Conservation (phyloP, 345 rosid genomes). For the Aquilaria sinensis region DNA sequence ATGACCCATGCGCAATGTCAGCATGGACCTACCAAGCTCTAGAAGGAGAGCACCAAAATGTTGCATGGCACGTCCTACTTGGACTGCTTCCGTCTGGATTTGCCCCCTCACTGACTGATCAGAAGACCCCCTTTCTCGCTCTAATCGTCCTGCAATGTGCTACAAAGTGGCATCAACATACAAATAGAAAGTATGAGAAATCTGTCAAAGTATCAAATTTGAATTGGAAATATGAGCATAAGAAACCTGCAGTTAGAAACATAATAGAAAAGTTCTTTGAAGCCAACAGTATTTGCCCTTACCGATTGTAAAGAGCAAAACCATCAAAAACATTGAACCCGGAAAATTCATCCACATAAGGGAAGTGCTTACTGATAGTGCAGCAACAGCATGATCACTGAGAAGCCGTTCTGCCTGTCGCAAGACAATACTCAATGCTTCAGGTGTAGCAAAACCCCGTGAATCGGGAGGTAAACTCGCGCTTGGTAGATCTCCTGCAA, state of each 20-base stretch:
- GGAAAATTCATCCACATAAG: too few relatives aligned
- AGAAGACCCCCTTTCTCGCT: constrained; percentile 60
- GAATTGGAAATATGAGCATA: too few relatives aligned
- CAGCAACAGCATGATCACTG: constrained; percentile 38
- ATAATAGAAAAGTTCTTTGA: too few relatives aligned
- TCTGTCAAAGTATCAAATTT: constrained; percentile 1
- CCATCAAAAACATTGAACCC: too few relatives aligned
- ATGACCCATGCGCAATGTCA: constrained; percentile 75
- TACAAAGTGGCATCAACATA: constrained; percentile 57
- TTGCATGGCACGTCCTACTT: constrained; percentile 74
- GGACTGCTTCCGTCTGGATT: constrained; percentile 72
- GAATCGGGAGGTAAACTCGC: constrained; percentile 42
- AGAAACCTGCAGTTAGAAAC: too few relatives aligned
- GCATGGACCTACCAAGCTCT: constrained; percentile 90
- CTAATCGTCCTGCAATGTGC: constrained; percentile 84
- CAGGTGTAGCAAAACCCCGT: constrained; percentile 55
- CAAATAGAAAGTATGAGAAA: constrained; percentile 40
- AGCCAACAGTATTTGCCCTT: too few relatives aligned
- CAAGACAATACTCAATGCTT: constrained; percentile 56
- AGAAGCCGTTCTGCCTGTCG: constrained; percentile 64
- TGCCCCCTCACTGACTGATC: constrained; percentile 57
- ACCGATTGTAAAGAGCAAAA: too few relatives aligned
- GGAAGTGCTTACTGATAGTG: constrained; percentile 54
- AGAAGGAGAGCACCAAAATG: constrained; percentile 83
- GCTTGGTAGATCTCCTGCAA: constrained; percentile 28